Evolutionary conservation across 1,284 basidiomycete species (phyloP).

Genomic region (Peniophora sp.): DNA sequence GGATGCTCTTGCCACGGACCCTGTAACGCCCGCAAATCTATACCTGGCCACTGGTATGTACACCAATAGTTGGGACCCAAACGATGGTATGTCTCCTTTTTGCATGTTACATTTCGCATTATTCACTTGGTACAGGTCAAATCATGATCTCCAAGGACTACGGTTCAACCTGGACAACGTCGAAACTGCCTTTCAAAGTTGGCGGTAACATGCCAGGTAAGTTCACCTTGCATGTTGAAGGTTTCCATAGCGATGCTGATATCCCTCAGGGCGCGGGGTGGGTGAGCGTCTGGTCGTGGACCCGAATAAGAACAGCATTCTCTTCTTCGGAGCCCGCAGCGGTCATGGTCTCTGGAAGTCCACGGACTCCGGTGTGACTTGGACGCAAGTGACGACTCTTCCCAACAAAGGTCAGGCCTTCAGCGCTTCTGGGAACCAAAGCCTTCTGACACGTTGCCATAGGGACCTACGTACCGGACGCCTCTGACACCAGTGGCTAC

Average conservation of each 20-base stretch:
- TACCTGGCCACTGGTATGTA: conserved; percentile 60
- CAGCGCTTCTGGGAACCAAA: background rate
- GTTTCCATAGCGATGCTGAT: background rate
- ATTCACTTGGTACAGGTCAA: conserved; percentile 19
- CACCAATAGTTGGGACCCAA: conserved; percentile 59
- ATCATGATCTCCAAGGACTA: conserved; percentile 56
- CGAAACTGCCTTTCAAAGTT: conserved; percentile 52
- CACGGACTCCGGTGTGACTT: conserved; percentile 45
- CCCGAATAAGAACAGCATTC: conserved; percentile 50
- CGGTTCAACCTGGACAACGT: conserved; percentile 45
- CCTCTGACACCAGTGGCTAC: conserved; percentile 46
- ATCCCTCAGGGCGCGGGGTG: background rate
- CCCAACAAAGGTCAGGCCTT: conserved; percentile 38
- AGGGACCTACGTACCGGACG: conserved; percentile 51
- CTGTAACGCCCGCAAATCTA: conserved; percentile 44
- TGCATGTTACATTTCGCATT: too few species aligned
- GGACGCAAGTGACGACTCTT: conserved; percentile 50
- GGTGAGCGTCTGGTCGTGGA: conserved; percentile 54
- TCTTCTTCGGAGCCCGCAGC: conserved; percentile 55
- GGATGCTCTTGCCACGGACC: conserved; percentile 57
- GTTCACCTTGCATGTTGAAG: conserved; percentile 34
- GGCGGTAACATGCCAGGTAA: conserved; percentile 66
- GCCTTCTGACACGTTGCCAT: background rate
- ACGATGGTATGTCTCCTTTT: conserved; percentile 28
- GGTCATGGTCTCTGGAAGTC: conserved; percentile 62